Evolutionary conservation across 768 basidiomycete species (phyloP).

Genomic region (Naganishia vishniacii): DNA sequence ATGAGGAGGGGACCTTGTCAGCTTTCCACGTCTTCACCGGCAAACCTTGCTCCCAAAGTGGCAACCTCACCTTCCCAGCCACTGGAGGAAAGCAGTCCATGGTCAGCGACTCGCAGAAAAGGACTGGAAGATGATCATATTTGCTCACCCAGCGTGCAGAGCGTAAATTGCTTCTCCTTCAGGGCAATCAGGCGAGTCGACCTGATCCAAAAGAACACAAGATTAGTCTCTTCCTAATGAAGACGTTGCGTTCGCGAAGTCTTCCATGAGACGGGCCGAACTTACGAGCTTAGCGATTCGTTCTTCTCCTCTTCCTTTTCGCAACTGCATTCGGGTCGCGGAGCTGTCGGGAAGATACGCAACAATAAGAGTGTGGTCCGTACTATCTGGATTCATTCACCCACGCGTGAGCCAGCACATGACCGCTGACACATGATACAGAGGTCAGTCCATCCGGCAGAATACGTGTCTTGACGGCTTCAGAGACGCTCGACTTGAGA

Average conservation of each 20-base stretch:
- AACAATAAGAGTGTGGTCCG: not conserved
- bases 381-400: not conserved
- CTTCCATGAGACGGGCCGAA: no score
- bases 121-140: not conserved
- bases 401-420: conserved; percentile 47
- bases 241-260: no score
- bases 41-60: no score
- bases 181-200: conserved; percentile 46
- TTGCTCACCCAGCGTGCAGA: conserved; percentile 39
- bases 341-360: conserved; percentile 31
- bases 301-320: conserved; percentile 47
- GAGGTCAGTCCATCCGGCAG: no score
- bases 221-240: not conserved
- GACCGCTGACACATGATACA: no score
- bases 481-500: no score
- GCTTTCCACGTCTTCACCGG: no score
- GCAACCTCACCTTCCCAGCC: conserved; percentile 22
- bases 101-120: not conserved
- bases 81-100: not conserved
- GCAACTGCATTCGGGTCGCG: conserved; percentile 44
- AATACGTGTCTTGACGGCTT: no score
- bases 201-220: not conserved
- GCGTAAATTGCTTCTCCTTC: conserved; percentile 46
- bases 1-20: no score
- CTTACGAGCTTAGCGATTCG: conserved; percentile 42